These are phyloP conservation scores for Filobasidium uniguttulatum DNA, from an alignment of 1,284 basidiomycete genomes.

Conservation along the genomic window DNA sequence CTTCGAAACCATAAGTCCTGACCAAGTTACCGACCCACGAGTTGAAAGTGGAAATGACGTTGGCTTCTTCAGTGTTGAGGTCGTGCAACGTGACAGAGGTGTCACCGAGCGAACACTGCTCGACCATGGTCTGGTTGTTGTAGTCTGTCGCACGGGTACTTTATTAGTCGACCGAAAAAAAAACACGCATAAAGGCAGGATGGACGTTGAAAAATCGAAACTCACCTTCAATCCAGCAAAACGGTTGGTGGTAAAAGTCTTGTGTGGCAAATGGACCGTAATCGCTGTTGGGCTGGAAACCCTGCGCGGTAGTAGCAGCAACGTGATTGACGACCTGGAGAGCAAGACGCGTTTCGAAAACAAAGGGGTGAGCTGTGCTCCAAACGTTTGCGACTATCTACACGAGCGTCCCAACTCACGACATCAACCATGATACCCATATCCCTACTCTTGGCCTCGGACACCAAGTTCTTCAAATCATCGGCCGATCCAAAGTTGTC, in stretches of 20 bases:
- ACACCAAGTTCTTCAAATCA: constrained; percentile 37
- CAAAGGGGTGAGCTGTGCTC: not conserved
- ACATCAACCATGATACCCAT: constrained; percentile 45
- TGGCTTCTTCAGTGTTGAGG: constrained; percentile 39
- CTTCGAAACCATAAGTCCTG: constrained; percentile 36
- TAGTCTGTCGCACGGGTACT: constrained; percentile 27
- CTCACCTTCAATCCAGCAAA: constrained; percentile 28
- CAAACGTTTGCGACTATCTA: not conserved
- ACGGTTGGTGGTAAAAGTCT: constrained; percentile 35
- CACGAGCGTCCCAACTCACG: constrained; percentile 18
- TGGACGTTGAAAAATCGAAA: no score
- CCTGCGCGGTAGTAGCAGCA: constrained; percentile 26
- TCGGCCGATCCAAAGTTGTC: constrained; percentile 36
- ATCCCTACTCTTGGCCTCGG: constrained; percentile 36
- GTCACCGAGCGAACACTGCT: constrained; percentile 40
- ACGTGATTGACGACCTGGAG: constrained; percentile 39
- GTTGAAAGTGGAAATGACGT: constrained; percentile 33
- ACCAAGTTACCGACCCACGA: constrained; percentile 39
- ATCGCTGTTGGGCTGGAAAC: constrained; percentile 19
- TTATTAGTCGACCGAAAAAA: no score
- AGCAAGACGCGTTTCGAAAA: not conserved
- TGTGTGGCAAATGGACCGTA: constrained; percentile 32
- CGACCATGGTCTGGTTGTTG: constrained; percentile 37
- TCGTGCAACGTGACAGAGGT: constrained; percentile 34
- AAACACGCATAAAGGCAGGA: no score